Evolutionary conservation across 352 stramenopile genomes (phyloP).

Genomic region (Phytophthora pini): DNA sequence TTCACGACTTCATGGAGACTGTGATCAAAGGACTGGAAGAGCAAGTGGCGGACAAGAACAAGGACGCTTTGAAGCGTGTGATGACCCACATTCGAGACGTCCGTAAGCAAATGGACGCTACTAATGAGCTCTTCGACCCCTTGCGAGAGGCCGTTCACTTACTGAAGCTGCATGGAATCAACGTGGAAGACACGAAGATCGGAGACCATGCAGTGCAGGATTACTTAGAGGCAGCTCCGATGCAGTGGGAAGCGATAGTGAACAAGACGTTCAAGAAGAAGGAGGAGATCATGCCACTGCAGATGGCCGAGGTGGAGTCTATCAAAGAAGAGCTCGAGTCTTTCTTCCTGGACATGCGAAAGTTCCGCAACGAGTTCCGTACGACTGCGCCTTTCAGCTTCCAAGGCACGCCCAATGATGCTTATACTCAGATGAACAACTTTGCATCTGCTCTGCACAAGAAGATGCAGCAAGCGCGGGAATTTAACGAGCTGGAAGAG

Average conservation of each 20-base stretch:
- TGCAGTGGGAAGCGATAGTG: slow-evolving; percentile 98
- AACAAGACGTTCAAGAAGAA: slow-evolving; percentile 99
- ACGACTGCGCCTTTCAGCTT: slow-evolving; percentile 96
- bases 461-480: slow-evolving; percentile 83
- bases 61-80: slow-evolving; percentile 96
- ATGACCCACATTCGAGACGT: slow-evolving; percentile 97
- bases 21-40: slow-evolving; percentile 92
- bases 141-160: slow-evolving; percentile 94
- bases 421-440: slow-evolving; percentile 85
- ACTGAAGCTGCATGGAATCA: slow-evolving; percentile 94
- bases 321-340: slow-evolving; percentile 95
- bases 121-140: slow-evolving; percentile 95
- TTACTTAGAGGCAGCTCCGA: slow-evolving; percentile 95
- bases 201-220: slow-evolving; percentile 82
- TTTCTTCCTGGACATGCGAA: slow-evolving; percentile 94
- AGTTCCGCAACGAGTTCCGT: slow-evolving; percentile 96
- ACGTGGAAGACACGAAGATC: slow-evolving; percentile 92
- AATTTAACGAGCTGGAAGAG: slow-evolving; percentile 89
- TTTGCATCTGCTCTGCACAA: slow-evolving; percentile 74
- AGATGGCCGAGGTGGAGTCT: slow-evolving; percentile 95
- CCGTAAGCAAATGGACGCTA: slow-evolving; percentile 93
- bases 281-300: slow-evolving; percentile 97
- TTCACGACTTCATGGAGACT: slow-evolving; percentile 95
- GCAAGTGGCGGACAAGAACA: slow-evolving; percentile 92
- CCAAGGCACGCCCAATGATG: slow-evolving; percentile 76